Evolutionary conservation across 768 basidiomycete species (phyloP).

Genomic region (Xanthoconium stramineum): DNA sequence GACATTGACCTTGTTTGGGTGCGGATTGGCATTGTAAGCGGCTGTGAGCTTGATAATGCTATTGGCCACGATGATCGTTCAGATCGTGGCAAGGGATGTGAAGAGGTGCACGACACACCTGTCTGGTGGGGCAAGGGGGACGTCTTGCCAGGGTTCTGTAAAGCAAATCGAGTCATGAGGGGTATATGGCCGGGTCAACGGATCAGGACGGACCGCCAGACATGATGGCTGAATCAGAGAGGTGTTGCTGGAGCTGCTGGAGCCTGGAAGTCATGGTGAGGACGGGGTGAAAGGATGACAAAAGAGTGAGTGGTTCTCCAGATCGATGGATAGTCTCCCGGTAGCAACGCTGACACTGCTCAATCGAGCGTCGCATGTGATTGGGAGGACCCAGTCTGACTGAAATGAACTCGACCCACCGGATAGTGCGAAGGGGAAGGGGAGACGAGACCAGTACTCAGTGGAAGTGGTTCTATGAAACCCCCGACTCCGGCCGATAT

Average conservation of each 20-base stretch:
- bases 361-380: conserved; percentile 17
- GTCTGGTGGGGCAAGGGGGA: conserved; percentile 84
- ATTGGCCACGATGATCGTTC: neutral
- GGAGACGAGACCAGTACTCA: neutral
- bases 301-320: too few species aligned
- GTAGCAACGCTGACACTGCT: neutral
- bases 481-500: neutral
- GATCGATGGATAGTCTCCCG: too few species aligned
- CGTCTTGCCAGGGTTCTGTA: conserved; percentile 68
- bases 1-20: conserved; percentile 80
- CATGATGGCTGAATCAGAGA: conserved; percentile 43
- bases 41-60: conserved; percentile 92
- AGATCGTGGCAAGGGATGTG: neutral
- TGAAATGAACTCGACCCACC: neutral
- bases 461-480: neutral
- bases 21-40: conserved; percentile 78
- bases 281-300: neutral
- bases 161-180: neutral
- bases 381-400: conserved; percentile 1
- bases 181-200: neutral
- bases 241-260: conserved; percentile 55
- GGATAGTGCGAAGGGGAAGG: neutral
- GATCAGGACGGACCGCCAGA: conserved; percentile 47
- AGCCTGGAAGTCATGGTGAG: conserved; percentile 54
- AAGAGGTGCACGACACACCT: conserved; percentile 43